phyloP scores from a whole-genome alignment of 2,329 filamentous ascomycete species.

The Chrysoporthe puriensis region DNA sequence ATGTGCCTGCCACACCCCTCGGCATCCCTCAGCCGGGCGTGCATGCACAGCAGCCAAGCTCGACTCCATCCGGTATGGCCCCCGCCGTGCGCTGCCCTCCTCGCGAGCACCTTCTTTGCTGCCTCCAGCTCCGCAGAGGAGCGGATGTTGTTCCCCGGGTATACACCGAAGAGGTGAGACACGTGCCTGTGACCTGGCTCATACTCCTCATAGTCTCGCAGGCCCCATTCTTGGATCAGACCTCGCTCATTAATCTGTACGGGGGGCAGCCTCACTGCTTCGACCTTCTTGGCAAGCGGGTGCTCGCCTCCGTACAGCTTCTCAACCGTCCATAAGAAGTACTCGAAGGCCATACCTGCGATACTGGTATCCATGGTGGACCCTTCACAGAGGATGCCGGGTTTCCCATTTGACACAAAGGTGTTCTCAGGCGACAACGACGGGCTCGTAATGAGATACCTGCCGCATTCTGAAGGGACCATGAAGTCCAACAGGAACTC shows the following conservation, averaged over 20 bases:
- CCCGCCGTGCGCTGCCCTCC: conserved; percentile 40
- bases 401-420: conserved; percentile 39
- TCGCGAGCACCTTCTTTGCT: conserved; percentile 36
- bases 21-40: conserved; percentile 47
- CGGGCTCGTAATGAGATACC: conserved; percentile 38
- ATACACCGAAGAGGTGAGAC: conserved; percentile 53
- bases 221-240: conserved; percentile 47
- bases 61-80: conserved; percentile 57
- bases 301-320: conserved; percentile 23
- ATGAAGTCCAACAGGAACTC: conserved; percentile 39
- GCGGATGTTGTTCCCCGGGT: conserved; percentile 46
- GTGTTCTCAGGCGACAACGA: conserved; percentile 43
- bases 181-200: conserved; percentile 56
- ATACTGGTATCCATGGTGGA: conserved; percentile 53
- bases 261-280: conserved; percentile 30
- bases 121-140: conserved; percentile 35
- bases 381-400: conserved; percentile 45
- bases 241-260: conserved; percentile 41
- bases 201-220: conserved; percentile 41
- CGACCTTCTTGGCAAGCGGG: conserved; percentile 29
- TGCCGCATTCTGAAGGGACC: conserved; percentile 31
- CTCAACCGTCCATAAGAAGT: conserved; percentile 34
- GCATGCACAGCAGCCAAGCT: conserved; percentile 54
- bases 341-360: conserved; percentile 35
- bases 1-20: conserved; percentile 44